phyloP scores from a whole-genome alignment of 1,284 basidiomycete genomes.

The Ceratobasidium theobromae region DNA sequence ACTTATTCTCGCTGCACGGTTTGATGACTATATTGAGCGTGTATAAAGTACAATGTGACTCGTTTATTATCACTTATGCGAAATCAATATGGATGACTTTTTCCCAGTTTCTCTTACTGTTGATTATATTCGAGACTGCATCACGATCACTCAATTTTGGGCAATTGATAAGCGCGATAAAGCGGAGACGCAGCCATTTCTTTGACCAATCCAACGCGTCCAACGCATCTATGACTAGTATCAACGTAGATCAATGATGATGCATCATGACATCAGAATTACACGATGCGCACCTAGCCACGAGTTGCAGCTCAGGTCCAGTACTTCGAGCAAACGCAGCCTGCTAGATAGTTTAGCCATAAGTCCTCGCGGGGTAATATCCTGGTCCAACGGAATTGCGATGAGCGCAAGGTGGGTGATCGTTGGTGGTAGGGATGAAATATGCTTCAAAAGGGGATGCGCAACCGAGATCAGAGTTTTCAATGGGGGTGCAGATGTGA shows the following conservation, averaged over 20 bases:
- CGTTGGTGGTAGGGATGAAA: conserved; percentile 8
- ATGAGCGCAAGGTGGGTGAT: conserved; percentile 21
- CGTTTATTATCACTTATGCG: neutral
- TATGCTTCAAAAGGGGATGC: conserved; percentile 16
- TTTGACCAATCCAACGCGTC: conserved; percentile 7
- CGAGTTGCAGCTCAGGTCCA: conserved; percentile 19
- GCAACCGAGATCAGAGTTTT: conserved; percentile 1
- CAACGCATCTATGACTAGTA: neutral
- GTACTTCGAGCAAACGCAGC: conserved; percentile 13
- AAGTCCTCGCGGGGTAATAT: conserved; percentile 5
- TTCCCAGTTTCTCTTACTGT: conserved; percentile 19
- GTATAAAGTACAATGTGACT: conserved; percentile 9
- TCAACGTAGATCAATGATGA: neutral
- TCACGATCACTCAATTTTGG: neutral
- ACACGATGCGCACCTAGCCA: conserved; percentile 7
- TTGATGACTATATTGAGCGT: conserved; percentile 3
- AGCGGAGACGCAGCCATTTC: conserved; percentile 5
- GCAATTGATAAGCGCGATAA: conserved; percentile 12
- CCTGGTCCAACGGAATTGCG: conserved; percentile 15
- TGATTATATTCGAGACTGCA: neutral
- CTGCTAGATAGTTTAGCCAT: conserved; percentile 9
- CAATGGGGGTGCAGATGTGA: conserved; percentile 2
- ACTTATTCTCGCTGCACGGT: too few species aligned
- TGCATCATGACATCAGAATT: neutral
- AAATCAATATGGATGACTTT: conserved; percentile 19